Percentiles rank a stretch among this genome's conserved stretches.
Evolutionary conservation across 1,284 basidiomycete species (phyloP).

Genomic region (Leccinum pachyderme): DNA sequence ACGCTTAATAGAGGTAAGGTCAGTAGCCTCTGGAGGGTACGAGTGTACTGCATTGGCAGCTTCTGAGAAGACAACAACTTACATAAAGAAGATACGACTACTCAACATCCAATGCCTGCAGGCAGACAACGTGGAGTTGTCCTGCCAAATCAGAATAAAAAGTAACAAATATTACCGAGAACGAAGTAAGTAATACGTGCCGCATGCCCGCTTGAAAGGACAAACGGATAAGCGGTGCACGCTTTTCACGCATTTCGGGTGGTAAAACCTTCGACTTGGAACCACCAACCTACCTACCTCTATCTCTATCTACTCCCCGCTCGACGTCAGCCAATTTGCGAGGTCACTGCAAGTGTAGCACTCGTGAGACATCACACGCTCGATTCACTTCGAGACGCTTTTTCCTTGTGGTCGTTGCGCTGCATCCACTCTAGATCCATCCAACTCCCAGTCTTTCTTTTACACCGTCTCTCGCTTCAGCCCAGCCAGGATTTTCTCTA

Average conservation of each 20-base stretch:
- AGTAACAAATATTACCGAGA: constrained; percentile 32
- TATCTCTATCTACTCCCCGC: constrained; percentile 18
- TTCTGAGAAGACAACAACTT: constrained; percentile 19
- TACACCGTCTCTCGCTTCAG: constrained; percentile 36
- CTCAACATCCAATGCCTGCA: constrained; percentile 51
- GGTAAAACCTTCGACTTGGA: constrained; percentile 29
- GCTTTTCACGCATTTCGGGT: constrained; percentile 44
- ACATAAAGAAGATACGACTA: constrained; percentile 35
- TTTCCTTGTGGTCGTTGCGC: constrained; percentile 28
- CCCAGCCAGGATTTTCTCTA: constrained; percentile 17
- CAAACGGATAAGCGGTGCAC: constrained; percentile 48
- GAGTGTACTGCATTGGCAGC: not conserved
- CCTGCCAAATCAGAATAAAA: constrained; percentile 34
- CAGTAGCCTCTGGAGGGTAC: not conserved
- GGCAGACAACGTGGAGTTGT: constrained; percentile 61
- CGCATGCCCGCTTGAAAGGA: constrained; percentile 34
- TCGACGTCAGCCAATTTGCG: constrained; percentile 24
- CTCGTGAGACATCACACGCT: constrained; percentile 32
- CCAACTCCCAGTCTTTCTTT: constrained; percentile 51
- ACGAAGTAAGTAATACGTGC: constrained; percentile 35
- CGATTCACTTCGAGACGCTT: constrained; percentile 53
- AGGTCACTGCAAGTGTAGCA: constrained; percentile 22
- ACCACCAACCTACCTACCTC: constrained; percentile 28
- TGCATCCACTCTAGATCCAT: constrained; percentile 25
- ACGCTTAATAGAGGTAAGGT: not conserved